A percentile compares a stretch with the other conserved stretches of the same genome.
phyloP scores from a whole-genome alignment of 2,329 filamentous ascomycete species.

The Aspergillus sp. region DNA sequence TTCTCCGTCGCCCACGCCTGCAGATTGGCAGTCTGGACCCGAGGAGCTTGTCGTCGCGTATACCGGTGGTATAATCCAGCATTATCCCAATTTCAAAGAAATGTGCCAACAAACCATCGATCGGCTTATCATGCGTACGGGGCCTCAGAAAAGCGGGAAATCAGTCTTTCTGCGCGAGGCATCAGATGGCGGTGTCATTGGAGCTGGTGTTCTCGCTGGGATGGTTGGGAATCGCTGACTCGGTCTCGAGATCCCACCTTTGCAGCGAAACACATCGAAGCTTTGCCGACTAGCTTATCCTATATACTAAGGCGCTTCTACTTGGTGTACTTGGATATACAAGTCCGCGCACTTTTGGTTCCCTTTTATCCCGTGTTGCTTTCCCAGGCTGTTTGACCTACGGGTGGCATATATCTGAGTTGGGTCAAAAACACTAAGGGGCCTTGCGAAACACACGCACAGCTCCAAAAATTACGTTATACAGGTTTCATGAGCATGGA shows the following conservation, averaged over 20 bases:
- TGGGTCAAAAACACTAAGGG: not conserved
- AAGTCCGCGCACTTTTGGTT: not conserved
- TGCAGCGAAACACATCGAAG: conserved; percentile 8
- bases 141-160: conserved; percentile 47
- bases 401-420: not conserved
- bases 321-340: conserved; percentile 5
- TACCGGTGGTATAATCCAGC: conserved; percentile 76
- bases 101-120: conserved; percentile 71
- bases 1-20: conserved; percentile 31
- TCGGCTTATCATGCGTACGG: conserved; percentile 48
- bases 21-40: conserved; percentile 44
- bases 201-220: conserved; percentile 55
- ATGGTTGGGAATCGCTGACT: conserved; percentile 37
- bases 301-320: not conserved
- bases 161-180: conserved; percentile 54
- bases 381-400: not conserved
- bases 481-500: not conserved
- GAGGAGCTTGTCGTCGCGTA: conserved; percentile 74
- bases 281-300: not conserved
- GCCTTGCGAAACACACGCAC: not conserved
- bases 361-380: not conserved
- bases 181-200: conserved; percentile 55
- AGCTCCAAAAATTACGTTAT: not conserved
- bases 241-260: not conserved
- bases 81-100: conserved; percentile 70